Base-by-base conservation (phyloP, 306 rosid species). In the Hippophae rhamnoides region DNA sequence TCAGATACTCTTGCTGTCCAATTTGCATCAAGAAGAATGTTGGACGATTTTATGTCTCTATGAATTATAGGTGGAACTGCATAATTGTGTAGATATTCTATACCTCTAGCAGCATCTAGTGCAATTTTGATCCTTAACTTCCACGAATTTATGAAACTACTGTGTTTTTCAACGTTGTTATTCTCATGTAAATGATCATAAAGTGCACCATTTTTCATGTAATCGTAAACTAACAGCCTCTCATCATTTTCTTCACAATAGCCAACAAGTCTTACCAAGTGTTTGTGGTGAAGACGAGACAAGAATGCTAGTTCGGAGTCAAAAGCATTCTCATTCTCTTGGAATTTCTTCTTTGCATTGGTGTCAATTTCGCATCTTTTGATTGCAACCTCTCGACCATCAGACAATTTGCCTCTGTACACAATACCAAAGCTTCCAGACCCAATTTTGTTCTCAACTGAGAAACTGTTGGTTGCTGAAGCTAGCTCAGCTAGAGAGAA, bases 1-100 rank as follows among this genome's bases (percentile, higher is more conserved):
- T 90, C 97, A 5, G 97, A 87, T 3, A 90, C 97, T 70, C 93
- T 81, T 0, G 87, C 97, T 0, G 79, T 78, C 97, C 97, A 90
- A 55, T 58, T 79, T 0, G 73, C 65, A 13, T 90, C 97, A 1
- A 90, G 77, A 26, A 90, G 80, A 53, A 90, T 90, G 69, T 90
- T 90, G 6, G 96, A 87, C 3, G 96, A 87, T 70, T 90, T 90
- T 5, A 90, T 90, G 54, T 90, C 97, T 41, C 97, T 72, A 58
- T 90, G 97, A 64, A 90, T 87, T 61, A 90, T 90, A 0, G 95
- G 77, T 12, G 95, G 97, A 47, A 90, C 97, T n/a, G 97, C 97
- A 45, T 90, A 90, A 25, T 76, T 85, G 62, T 90, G 97, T 1
- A 90, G 96, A 74, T 90, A 87, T 27, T 90, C 97, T 9, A 90